A percentile compares a stretch with the other conserved stretches of the same genome.
Conservation (phyloP, 2,329 filamentous ascomycete genomes). For the Botryosphaeria dothidea region DNA sequence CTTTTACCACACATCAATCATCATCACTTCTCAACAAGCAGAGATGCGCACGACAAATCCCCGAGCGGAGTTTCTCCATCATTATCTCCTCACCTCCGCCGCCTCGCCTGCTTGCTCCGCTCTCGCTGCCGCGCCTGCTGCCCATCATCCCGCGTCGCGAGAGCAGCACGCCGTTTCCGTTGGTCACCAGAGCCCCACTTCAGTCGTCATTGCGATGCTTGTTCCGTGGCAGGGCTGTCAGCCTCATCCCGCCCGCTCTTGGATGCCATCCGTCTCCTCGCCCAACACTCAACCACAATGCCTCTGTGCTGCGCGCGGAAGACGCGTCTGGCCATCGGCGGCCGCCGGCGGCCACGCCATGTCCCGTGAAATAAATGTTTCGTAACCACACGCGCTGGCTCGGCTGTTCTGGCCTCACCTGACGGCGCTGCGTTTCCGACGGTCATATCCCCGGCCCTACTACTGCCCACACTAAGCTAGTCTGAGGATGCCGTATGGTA, state of each 20-base stretch:
- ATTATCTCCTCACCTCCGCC: neutral
- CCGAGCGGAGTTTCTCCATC: neutral
- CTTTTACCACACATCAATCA: neutral
- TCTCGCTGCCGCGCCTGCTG: neutral
- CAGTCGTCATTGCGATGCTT: neutral
- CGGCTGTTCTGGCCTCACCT: slow-evolving; percentile 10
- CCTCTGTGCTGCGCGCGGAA: neutral
- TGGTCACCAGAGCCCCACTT: neutral
- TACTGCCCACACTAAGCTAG: slow-evolving; percentile 2
- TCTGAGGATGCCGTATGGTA: slow-evolving; percentile 3
- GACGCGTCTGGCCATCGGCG: neutral
- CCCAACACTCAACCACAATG: neutral
- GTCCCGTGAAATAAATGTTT: neutral
- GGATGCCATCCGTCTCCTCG: neutral
- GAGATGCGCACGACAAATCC: neutral
- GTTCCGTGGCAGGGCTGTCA: neutral
- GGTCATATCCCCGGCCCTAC: slow-evolving; percentile 8
- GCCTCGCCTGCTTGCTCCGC: neutral
- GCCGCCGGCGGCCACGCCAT: neutral
- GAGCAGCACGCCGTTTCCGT: neutral
- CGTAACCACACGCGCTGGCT: neutral
- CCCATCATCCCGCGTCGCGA: neutral
- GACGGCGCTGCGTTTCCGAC: neutral
- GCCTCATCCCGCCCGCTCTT: neutral
- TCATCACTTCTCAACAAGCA: neutral